Base-by-base conservation (phyloP, 108 stramenopile species). In the Fistulifera pelliculosa region DNA sequence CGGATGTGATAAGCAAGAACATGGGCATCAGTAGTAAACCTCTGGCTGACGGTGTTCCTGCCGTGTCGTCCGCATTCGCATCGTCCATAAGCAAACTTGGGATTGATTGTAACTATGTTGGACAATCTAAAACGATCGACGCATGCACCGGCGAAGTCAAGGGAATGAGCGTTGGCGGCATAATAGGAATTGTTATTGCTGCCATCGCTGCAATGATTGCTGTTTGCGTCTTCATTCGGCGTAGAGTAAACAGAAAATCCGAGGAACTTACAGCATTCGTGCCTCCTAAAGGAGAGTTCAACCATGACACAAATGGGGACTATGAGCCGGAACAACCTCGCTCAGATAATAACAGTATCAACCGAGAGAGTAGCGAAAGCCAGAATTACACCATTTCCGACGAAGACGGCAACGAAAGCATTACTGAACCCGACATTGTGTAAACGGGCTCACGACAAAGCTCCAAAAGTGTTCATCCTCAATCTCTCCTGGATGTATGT, bases 31-130 rank as follows among this genome's bases (percentile, higher is more conserved):
- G 55, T 0, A 49, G 41, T 14, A 49, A 42, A 24, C 28, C 64
- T 17, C 63, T 61, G 27, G 25, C 28, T 56, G 15, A 65, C 31
- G 53, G 73, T 47, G 21, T 61, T 38, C 48, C 58, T 17, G 56
- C 63, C 13, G 70, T 71, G 11, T 69, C 59, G 48, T 21, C 45
- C 28, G 71, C 67, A 12, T 69, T 62, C 38, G 62, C 66, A 15
- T 54, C 21, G 4, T 66, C 52, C 16, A 66, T 69, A 24, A 58
- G 62, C 1, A 27, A 54, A 11, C 56, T 80, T 59, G 56, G 56
- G 0, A 64, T 80, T 26, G 74, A 75, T 52, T 80, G 79, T 50
- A 58, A 69, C 25, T 24, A 49, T 54, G 58, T 80, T 50, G 79
- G 79, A 10, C 42, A 24, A 11, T 47, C 51, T 1, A 57, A 60